These are phyloP conservation scores for Falciphora oryzae DNA, from an alignment of 2,329 filamentous ascomycete species.

Conservation along the genomic window DNA sequence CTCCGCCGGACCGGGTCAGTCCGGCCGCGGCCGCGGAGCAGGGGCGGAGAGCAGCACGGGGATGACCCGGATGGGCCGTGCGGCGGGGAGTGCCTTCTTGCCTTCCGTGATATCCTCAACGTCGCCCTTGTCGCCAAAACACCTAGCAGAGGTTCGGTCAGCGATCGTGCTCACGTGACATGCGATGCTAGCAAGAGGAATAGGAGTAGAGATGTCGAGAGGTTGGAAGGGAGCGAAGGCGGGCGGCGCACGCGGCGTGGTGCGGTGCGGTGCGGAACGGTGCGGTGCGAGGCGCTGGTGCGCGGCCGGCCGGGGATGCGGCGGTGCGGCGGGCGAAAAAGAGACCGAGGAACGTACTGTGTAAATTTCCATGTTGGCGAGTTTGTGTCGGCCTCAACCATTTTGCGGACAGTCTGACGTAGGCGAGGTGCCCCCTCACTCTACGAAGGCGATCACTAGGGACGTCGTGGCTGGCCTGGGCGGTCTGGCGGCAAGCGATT, in stretches of 20 bases:
- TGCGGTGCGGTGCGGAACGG: background rate
- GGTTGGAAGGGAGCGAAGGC: background rate
- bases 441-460: constrained; percentile 16
- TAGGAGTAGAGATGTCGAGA: background rate
- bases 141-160: constrained; percentile 49
- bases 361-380: constrained; percentile 99
- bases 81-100: constrained; percentile 33
- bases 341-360: constrained; percentile 61
- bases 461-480: constrained; percentile 13
- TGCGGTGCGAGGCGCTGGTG: constrained; percentile 10
- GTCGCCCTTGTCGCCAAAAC: constrained; percentile 99
- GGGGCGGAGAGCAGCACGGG: background rate
- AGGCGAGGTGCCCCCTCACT: constrained; percentile 22
- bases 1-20: too few species aligned
- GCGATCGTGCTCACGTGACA: constrained; percentile 16
- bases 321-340: background rate
- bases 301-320: background rate
- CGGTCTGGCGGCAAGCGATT: constrained; percentile 3
- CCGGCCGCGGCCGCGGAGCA: too few species aligned
- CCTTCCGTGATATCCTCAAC: constrained; percentile 98
- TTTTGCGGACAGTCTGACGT: constrained; percentile 40
- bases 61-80: constrained; percentile 8
- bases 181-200: constrained; percentile 4
- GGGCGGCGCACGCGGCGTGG: background rate
- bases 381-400: constrained; percentile 94